Evolutionary conservation across 371 early-diverging fungal genomes (phyloP).

Genomic region (Mortierella sp.): DNA sequence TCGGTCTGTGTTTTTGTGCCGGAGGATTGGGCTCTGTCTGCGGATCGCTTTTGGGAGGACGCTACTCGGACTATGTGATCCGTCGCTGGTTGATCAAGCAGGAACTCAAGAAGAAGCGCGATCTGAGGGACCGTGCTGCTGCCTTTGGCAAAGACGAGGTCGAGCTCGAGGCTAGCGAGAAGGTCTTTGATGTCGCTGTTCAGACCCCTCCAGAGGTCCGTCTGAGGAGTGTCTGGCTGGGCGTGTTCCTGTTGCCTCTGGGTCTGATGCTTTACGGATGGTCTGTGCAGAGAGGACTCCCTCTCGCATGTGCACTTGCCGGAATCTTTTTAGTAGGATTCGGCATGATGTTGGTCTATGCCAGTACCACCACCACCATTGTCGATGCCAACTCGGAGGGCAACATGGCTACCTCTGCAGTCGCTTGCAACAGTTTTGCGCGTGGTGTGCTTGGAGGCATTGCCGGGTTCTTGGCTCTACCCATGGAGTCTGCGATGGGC

Average conservation of each 20-base stretch:
- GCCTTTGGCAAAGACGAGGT: slow-evolving; percentile 16
- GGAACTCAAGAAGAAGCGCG: slow-evolving; percentile 31
- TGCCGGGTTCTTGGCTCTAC: slow-evolving; percentile 41
- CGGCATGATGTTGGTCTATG: slow-evolving; percentile 44
- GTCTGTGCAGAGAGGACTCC: slow-evolving; percentile 47
- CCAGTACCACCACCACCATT: slow-evolving; percentile 44
- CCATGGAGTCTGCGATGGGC: slow-evolving; percentile 34
- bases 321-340: slow-evolving; percentile 55
- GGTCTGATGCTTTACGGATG: slow-evolving; percentile 62
- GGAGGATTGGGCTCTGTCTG: slow-evolving; percentile 63
- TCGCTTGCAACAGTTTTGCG: slow-evolving; percentile 57
- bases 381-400: slow-evolving; percentile 59
- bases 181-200: slow-evolving; percentile 23
- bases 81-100: slow-evolving; percentile 54
- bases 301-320: slow-evolving; percentile 46
- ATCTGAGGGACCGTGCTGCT: slow-evolving; percentile 28
- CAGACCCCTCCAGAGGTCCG: slow-evolving; percentile 61
- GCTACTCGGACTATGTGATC: slow-evolving; percentile 63
- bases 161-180: slow-evolving; percentile 19
- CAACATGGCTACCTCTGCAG: slow-evolving; percentile 54
- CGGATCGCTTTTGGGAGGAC: slow-evolving; percentile 64
- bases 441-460: slow-evolving; percentile 60
- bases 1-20: slow-evolving; percentile 64
- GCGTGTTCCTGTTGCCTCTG: slow-evolving; percentile 59
- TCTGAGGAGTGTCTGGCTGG: slow-evolving; percentile 58